These are phyloP conservation scores for Plasmodium gonderi DNA, from an alignment of 169 alveolate genomes.

Conservation along the genomic window DNA sequence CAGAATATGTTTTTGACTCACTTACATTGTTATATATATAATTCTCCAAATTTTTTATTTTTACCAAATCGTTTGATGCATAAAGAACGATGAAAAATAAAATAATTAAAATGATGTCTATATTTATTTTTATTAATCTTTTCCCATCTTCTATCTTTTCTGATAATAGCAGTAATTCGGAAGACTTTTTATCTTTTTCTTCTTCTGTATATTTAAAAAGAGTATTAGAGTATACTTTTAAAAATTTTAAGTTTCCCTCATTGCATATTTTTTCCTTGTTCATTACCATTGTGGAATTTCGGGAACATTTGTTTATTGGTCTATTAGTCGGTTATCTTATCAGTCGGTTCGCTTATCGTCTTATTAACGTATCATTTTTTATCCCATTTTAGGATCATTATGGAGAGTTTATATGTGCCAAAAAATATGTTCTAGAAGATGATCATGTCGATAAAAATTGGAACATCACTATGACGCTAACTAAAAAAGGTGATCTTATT, in stretches of 20 bases:
- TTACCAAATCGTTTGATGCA: slow-evolving; percentile 73
- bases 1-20: slow-evolving; percentile 40
- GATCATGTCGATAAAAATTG: background rate
- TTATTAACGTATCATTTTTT: no score
- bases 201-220: slow-evolving; percentile 61
- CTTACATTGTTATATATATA: slow-evolving; percentile 23
- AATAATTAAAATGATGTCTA: slow-evolving; percentile 72
- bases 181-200: slow-evolving; percentile 30
- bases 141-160: slow-evolving; percentile 77
- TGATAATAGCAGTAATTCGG: slow-evolving; percentile 33
- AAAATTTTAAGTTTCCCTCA: slow-evolving; percentile 17
- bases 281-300: background rate
- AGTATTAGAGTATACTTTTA: slow-evolving; percentile 32
- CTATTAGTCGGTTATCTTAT: background rate
- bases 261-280: slow-evolving; percentile 6
- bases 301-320: background rate
- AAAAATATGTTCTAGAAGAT: background rate
- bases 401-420: no score
- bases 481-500: background rate
- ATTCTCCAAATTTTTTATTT: slow-evolving; percentile 54
- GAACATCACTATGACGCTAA: background rate
- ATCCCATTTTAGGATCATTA: no score
- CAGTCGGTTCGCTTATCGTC: background rate
- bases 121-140: slow-evolving; percentile 76
- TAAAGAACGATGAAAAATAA: slow-evolving; percentile 74